These are phyloP conservation scores for Periconia macrospinosa DNA, from an alignment of 2,329 filamentous ascomycete species.

Conservation along the genomic window DNA sequence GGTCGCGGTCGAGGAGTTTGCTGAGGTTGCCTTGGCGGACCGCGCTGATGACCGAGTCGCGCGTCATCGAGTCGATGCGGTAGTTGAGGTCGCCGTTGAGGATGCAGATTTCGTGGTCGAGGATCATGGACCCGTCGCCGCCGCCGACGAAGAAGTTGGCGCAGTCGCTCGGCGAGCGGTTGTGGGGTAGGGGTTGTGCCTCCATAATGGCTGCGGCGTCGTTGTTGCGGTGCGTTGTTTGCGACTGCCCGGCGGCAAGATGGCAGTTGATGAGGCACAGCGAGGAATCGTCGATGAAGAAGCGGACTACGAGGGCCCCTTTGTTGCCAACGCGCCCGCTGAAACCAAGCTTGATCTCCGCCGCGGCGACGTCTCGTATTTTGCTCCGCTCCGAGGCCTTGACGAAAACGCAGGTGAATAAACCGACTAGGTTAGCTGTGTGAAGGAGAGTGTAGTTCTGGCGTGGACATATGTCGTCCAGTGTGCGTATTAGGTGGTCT, in stretches of 20 bases:
- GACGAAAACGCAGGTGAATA: slow-evolving; percentile 96
- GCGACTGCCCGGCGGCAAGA: slow-evolving; percentile 88
- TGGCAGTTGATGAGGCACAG: slow-evolving; percentile 98
- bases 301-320: slow-evolving; percentile 88
- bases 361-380: slow-evolving; percentile 74
- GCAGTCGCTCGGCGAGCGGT: slow-evolving; percentile 66
- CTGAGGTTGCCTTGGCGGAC: slow-evolving; percentile 77
- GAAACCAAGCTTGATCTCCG: slow-evolving; percentile 94
- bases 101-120: slow-evolving; percentile 97
- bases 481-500: slow-evolving; percentile 78
- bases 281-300: slow-evolving; percentile 89
- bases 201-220: slow-evolving; percentile 91
- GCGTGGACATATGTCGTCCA: slow-evolving; percentile 81
- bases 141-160: slow-evolving; percentile 83
- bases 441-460: slow-evolving; percentile 85
- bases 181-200: slow-evolving; percentile 69
- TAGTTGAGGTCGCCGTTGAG: slow-evolving; percentile 97
- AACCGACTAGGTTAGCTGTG: slow-evolving; percentile 84
- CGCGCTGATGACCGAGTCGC: slow-evolving; percentile 86
- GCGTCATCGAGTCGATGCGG: slow-evolving; percentile 94
- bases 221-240: slow-evolving; percentile 88
- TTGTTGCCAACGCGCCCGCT: slow-evolving; percentile 96
- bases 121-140: slow-evolving; percentile 91
- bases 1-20: slow-evolving; percentile 90
- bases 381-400: slow-evolving; percentile 75